Percentiles rank a stretch among this genome's conserved stretches.
Conservation (phyloP, 768 basidiomycete species). For the Trametes gibbosa region DNA sequence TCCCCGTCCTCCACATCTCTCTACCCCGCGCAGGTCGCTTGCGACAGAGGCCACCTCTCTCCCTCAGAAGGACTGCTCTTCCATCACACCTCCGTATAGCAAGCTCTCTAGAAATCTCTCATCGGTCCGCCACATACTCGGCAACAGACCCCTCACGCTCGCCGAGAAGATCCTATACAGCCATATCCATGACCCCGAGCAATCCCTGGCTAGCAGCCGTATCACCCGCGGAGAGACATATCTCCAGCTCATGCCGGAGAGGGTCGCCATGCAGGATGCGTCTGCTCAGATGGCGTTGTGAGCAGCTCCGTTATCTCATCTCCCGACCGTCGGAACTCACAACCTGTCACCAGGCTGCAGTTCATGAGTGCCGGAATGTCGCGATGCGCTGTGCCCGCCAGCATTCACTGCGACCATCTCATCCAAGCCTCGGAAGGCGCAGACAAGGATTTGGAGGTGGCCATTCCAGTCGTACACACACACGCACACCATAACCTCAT, state of each 20-base stretch:
- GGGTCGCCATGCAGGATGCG: constrained; percentile 98
- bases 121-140: constrained; percentile 63
- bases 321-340: not conserved
- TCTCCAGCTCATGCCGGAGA: constrained; percentile 84
- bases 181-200: constrained; percentile 80
- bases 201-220: constrained; percentile 59
- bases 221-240: constrained; percentile 84
- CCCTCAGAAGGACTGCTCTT: constrained; percentile 55
- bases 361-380: constrained; percentile 96
- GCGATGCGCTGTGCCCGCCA: constrained; percentile 80
- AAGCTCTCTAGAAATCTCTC: constrained; percentile 67
- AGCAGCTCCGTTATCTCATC: constrained; percentile 25
- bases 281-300: constrained; percentile 90
- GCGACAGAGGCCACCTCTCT: constrained; percentile 39
- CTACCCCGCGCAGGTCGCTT: constrained; percentile 23
- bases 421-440: constrained; percentile 94
- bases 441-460: constrained; percentile 77
- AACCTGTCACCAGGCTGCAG: constrained; percentile 60
- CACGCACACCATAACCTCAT: not conserved
- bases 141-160: constrained; percentile 80
- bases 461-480: not conserved
- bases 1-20: not conserved
- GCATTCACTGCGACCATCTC: constrained; percentile 97
- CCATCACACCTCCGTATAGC: constrained; percentile 86
- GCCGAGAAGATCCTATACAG: constrained; percentile 98